Evolutionary conservation across 140 eudicot species (phyloP).

Genomic region (Oenanthe javanica): DNA sequence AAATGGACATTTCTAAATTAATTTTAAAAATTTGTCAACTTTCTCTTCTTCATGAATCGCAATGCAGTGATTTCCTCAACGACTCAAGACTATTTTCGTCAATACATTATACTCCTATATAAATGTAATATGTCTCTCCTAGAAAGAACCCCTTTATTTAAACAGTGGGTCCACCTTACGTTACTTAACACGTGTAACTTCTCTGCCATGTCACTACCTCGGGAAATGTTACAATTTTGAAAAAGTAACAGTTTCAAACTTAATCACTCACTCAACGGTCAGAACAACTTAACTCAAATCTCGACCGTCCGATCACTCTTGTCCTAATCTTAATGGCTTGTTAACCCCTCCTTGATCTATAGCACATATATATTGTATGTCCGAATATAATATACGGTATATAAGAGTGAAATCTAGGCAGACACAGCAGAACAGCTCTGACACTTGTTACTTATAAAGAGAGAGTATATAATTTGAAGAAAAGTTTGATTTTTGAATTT

Average conservation of each 20-base stretch:
- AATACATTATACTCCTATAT: too few relatives aligned
- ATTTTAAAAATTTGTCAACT: too few relatives aligned
- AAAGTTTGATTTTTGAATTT: constrained; percentile 47
- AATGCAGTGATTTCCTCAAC: too few relatives aligned
- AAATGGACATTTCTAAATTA: too few relatives aligned
- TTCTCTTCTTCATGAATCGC: too few relatives aligned
- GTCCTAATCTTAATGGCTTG: background rate
- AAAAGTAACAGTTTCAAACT: background rate
- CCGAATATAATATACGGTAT: too few relatives aligned
- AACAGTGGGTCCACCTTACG: background rate
- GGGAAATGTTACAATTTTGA: background rate
- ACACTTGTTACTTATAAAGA: constrained; percentile 25
- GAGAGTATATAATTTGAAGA: constrained; percentile 24
- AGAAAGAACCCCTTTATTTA: background rate
- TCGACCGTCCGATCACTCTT: background rate
- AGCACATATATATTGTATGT: too few relatives aligned
- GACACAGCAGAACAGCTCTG: constrained; percentile 34
- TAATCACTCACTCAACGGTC: background rate
- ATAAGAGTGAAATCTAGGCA: constrained; percentile 30
- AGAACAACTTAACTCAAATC: background rate
- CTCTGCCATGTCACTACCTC: background rate
- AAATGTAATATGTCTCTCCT: background rate
- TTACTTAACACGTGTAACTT: background rate
- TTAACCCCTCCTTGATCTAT: too few relatives aligned
- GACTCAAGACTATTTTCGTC: background rate